phyloP scores from a whole-genome alignment of 169 alveolate species.

The Plasmodium coatneyi region DNA sequence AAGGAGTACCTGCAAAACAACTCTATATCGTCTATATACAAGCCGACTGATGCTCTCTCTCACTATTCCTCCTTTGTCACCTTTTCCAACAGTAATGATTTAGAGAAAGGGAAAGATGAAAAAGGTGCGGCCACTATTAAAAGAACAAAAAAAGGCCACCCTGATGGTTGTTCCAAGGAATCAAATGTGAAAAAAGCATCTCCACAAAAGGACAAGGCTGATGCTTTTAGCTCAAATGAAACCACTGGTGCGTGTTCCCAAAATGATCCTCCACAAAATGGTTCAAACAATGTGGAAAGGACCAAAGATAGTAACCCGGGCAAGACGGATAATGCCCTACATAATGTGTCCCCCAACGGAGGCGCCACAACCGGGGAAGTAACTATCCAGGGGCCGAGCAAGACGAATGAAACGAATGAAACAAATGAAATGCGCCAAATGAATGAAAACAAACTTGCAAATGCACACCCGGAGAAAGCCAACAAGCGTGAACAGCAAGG shows the following conservation, averaged over 20 bases:
- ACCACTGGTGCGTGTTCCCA: not conserved
- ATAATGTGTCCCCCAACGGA: not conserved
- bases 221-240: not conserved
- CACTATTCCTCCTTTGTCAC: conserved; percentile 39
- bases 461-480: not conserved
- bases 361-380: not conserved
- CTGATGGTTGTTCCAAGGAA: not conserved
- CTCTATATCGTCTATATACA: conserved; percentile 1
- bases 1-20: conserved; percentile 14
- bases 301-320: not conserved
- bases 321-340: not conserved
- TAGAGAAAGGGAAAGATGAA: not conserved
- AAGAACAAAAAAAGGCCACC: not conserved
- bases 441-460: not conserved
- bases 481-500: not conserved
- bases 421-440: not conserved
- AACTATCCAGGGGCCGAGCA: not conserved
- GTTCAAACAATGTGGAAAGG: not conserved
- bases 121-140: not conserved
- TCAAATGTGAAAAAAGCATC: not conserved
- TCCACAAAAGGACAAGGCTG: not conserved
- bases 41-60: conserved; percentile 35
- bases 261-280: not conserved
- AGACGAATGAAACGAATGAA: not conserved
- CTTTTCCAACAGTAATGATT: not conserved